Evolutionary conservation across 2,329 filamentous ascomycete genomes (phyloP).

Genomic region (Blumeria graminis): DNA sequence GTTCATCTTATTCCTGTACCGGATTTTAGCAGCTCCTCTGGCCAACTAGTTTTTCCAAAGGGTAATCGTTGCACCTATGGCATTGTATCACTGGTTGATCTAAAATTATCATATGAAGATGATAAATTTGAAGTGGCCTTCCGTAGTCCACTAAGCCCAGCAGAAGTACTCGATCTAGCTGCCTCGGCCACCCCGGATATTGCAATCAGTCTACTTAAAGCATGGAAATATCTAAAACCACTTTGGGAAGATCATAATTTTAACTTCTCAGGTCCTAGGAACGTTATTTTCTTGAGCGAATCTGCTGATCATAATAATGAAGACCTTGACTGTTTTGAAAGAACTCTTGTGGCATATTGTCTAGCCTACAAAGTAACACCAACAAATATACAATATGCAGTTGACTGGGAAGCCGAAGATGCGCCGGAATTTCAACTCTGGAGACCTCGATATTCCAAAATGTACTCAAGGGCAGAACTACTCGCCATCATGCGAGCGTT

Average conservation of each 20-base stretch:
- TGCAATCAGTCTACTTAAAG: constrained; percentile 32
- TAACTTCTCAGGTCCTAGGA: constrained; percentile 32
- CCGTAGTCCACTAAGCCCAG: constrained; percentile 28
- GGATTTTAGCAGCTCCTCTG: constrained; percentile 28
- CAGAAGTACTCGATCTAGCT: constrained; percentile 33
- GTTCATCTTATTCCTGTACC: constrained; percentile 42
- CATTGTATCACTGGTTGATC: constrained; percentile 33
- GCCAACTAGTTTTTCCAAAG: constrained; percentile 18
- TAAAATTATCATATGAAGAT: constrained; percentile 35
- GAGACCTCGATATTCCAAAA: constrained; percentile 25
- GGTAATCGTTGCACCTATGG: constrained; percentile 28
- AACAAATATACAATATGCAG: constrained; percentile 37
- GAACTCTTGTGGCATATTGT: constrained; percentile 45
- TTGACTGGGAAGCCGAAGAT: constrained; percentile 38
- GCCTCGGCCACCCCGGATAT: constrained; percentile 40
- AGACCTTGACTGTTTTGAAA: constrained; percentile 34
- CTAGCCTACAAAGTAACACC: constrained; percentile 40
- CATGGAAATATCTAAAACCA: constrained; percentile 38
- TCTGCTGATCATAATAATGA: constrained; percentile 28
- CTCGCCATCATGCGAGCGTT: constrained; percentile 44
- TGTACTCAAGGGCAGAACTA: constrained; percentile 37
- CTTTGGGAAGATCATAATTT: constrained; percentile 40
- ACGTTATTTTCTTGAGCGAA: constrained; percentile 23
- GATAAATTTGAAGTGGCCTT: constrained; percentile 45
- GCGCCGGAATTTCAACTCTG: constrained; percentile 40